Base-by-base conservation (phyloP, 2,329 filamentous ascomycete species). In the Corynespora cassiicola region DNA sequence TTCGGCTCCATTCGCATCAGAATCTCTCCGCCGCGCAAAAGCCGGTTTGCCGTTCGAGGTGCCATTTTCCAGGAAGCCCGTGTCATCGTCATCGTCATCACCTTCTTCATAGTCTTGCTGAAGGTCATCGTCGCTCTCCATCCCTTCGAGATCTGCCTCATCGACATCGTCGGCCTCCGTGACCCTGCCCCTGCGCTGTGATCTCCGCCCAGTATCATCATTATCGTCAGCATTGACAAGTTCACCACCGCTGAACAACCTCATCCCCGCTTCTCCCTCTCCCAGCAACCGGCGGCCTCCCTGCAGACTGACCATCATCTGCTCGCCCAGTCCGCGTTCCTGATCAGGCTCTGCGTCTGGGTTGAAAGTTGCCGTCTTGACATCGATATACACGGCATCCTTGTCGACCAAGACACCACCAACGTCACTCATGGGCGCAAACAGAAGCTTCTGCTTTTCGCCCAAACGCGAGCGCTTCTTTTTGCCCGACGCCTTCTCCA, bases 371-470 rank as follows among this genome's bases (percentile, higher is more conserved):
- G 78, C 75, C 10, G 80, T 82, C 63, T 85, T 86, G 27, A 87
- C 72, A 58, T 87, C 82, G 47, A 87, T 96, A 74, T 95, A 99
- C 23, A 99, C 91, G 6, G 92, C 91, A 70, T 99, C 94, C 45
- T 95, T 95, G 54, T 99, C 94, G 34, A 99, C 92, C 63, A 97
- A 85, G 9, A 99, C 82, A 58, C 94, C 94, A 51, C 91, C 95
- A 21, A 96, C 90, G 70, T 99, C 94, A 17, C 91, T 96, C 92
- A 99, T 97, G 21, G 94, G 95, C 3, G 94, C 95, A 69, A 96
- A 95, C 5, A 99, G 75, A 56, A 95, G 83, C 73, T 96, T 96
- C 64, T 99, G 92, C 71, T 97, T 99, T 64, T 99, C 94, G 20
- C 95, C 94, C 10, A 99, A 73, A 39, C 91, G 80, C 59, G 86